Conservation (phyloP, 2,329 filamentous ascomycete species). For the Neurospora sp. region DNA sequence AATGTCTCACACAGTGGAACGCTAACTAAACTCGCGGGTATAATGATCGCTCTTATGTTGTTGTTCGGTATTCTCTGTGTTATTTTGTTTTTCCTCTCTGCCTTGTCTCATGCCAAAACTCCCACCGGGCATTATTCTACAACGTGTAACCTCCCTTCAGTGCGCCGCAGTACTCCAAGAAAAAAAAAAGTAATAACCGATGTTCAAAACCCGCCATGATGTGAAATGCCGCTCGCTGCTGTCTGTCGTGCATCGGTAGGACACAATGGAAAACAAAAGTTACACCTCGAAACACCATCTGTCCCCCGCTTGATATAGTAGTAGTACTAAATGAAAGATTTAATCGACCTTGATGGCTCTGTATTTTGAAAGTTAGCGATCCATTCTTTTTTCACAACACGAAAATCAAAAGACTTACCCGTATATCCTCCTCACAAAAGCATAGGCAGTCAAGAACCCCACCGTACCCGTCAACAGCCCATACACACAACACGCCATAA, state of each 20-base stretch:
- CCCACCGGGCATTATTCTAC: not conserved
- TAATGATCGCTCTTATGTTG: not conserved
- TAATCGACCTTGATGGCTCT: conserved; percentile 45
- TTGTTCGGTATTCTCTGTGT: not conserved
- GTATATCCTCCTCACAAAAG: conserved; percentile 77
- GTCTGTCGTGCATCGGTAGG: not conserved
- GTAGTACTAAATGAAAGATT: not conserved
- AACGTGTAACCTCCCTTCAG: not conserved
- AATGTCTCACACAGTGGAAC: not conserved
- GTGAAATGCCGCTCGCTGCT: not conserved
- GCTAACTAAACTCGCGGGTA: not conserved
- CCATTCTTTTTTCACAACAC: not conserved
- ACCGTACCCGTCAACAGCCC: conserved; percentile 74
- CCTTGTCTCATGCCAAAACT: not conserved
- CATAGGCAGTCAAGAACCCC: conserved; percentile 75
- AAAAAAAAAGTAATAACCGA: not conserved
- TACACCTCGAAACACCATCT: not conserved
- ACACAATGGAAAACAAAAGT: not conserved
- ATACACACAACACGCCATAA: conserved; percentile 73
- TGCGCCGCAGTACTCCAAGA: not conserved
- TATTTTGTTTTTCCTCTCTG: not conserved
- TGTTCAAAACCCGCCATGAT: not conserved
- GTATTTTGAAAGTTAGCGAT: conserved; percentile 9
- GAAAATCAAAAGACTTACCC: conserved; percentile 39
- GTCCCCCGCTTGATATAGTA: not conserved